Evolutionary conservation across 495 filamentous ascomycete genomes (phyloP), one percentile per base, ranked within the genome.

Genomic region (Mycothermus thermophilus): DNA sequence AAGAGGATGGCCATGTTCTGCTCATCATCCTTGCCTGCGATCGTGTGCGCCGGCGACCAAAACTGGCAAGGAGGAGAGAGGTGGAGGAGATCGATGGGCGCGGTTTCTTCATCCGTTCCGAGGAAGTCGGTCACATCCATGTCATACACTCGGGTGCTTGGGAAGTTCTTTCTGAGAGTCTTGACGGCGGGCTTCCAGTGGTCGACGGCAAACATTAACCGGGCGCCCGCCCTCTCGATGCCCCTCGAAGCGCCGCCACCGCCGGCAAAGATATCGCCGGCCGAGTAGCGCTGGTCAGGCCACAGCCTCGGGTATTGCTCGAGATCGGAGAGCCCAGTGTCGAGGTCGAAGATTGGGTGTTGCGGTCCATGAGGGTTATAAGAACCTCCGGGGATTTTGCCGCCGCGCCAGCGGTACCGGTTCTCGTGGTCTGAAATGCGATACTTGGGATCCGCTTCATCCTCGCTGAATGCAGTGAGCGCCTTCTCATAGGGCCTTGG

Each of bases 31-130:
- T 65, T 59, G 1, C 74, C 71, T 0, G 62, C 43, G 3, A 66
- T 53, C 0, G 82, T 88, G 37, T 94, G 81, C 0, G 80, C 82
- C 0, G 75, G 73, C 0, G 82, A 92, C 55, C 78, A 93, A 5
- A 71, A 72, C 40, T 90, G 82, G 32, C 88, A 96, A 0, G 88
- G 87, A 0, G 84, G 83, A 0, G 82, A 90, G 0, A 88, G 52
- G 36, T 95, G 87, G 2, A 80, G 60, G 13, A 93, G 60, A 44
- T 94, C 85, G 0, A 83, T 69, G 15, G 47, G 59, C 34, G 34
- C 58, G 39, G 8, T 44, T 18, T 26, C 30, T 31, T 42, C n/a
- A 0, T 27, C 36, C 10, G 41, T 15, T 0, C 19, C 34, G 35
- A 63, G 55, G 12, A 83, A 71, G 6, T 73, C 48, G 23, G 67